Evolutionary conservation across 1,139 yeast species (phyloP), one percentile per base, ranked within the genome.

Genomic region (Kazachstania sp.): DNA sequence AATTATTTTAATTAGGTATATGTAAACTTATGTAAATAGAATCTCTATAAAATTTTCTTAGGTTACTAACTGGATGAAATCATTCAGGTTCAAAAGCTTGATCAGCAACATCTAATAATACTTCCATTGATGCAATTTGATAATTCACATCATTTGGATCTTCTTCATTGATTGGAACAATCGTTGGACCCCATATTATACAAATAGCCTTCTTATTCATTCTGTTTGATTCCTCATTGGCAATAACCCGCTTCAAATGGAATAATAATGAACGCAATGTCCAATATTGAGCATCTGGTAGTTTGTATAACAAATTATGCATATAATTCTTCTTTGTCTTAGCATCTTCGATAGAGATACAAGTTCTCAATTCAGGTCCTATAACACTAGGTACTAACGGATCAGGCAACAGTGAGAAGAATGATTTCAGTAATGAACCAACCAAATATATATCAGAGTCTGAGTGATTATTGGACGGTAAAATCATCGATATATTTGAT

Each of bases 221-320:
- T 61, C 94, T 74, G 61, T 87, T 87, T 35, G 68, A 60, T 13
- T 74, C 72, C 59, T 81, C 83, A 50, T 81, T 74, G 26, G 77
- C 75, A 31, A 84, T 80, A 8, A 92, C 83, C 46, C 83, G 77
- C 56, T 84, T 81, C 54, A 92, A 75, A 65, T 92, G 98, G 72
- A 90, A 86, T 3, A 88, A 72, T 53, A 92, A 71, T 37, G 87
- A 79, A 57, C 97, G 72, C 56, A 92, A 73, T 0, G 97, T 90
- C 71, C 95, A 88, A 65, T 92, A 92, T 49, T 94, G 88, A 1
- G 95, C 94, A 66, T 92, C 98, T 0, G 97, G 97, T 47, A 92
- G 74, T 56, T 85, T 85, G 68, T 83, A 92, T 41, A 92, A 86
- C 50, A 86, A 76, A 45, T 87, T 87, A 65, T 92, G 98, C 57